These are phyloP conservation scores for Begonia masoniana DNA, from an alignment of 306 rosid genomes.

Conservation along the genomic window DNA sequence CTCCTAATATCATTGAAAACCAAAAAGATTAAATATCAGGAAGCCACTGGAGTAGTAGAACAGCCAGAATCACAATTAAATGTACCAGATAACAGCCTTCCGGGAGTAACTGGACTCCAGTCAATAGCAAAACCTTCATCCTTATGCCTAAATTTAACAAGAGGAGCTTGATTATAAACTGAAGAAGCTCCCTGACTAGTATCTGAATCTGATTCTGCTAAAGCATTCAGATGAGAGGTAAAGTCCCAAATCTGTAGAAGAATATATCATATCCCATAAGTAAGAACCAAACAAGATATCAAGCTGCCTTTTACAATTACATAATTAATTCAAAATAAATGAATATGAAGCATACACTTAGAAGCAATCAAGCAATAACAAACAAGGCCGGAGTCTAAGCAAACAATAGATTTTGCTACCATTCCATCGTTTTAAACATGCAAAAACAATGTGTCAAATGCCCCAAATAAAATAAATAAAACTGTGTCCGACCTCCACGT, in stretches of 20 bases:
- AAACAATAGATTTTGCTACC: too few relatives aligned
- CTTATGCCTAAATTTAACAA: slow-evolving; percentile 50
- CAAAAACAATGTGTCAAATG: too few relatives aligned
- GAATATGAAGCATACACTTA: too few relatives aligned
- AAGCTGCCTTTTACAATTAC: too few relatives aligned
- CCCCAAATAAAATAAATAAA: too few relatives aligned
- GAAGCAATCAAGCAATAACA: too few relatives aligned
- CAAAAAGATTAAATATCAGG: neutral
- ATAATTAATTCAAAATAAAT: too few relatives aligned
- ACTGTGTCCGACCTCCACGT: slow-evolving; percentile 48
- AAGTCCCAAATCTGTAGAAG: slow-evolving; percentile 76
- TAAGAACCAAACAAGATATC: too few relatives aligned
- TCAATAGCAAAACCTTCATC: slow-evolving; percentile 92
- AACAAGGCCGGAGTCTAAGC: too few relatives aligned
- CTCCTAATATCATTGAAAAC: slow-evolving; percentile 36
- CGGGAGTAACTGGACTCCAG: slow-evolving; percentile 71
- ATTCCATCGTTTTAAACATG: too few relatives aligned
- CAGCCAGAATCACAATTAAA: slow-evolving; percentile 3
- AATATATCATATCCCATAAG: neutral
- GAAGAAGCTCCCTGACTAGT: slow-evolving; percentile 56
- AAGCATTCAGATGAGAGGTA: slow-evolving; percentile 63
- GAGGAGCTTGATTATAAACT: slow-evolving; percentile 53
- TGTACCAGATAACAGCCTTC: slow-evolving; percentile 82
- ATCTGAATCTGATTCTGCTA: slow-evolving; percentile 62
- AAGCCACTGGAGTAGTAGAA: neutral